phyloP scores from a whole-genome alignment of 345 rosid species.

The Camelina sativa region DNA sequence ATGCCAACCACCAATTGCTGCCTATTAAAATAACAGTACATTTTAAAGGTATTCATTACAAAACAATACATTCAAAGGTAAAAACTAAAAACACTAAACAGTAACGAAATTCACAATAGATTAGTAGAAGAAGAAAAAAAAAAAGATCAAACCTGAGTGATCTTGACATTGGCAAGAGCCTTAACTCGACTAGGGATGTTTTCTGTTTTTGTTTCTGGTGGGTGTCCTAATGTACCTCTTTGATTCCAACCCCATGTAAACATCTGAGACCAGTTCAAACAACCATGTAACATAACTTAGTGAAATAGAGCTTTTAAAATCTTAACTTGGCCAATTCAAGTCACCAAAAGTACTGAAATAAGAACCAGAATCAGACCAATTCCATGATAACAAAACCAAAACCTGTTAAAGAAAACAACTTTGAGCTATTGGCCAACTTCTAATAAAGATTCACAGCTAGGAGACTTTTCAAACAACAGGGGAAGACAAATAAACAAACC shows the following conservation, averaged over 20 bases:
- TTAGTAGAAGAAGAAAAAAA: neutral
- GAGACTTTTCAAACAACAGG: constrained; percentile 7
- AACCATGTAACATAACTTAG: neutral
- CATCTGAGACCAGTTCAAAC: constrained; percentile 53
- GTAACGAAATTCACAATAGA: neutral
- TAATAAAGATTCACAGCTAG: constrained; percentile 16
- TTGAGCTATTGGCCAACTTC: neutral
- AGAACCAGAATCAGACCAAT: constrained; percentile 13
- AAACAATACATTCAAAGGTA: constrained; percentile 21
- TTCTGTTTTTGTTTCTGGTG: constrained; percentile 85
- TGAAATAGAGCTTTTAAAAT: neutral
- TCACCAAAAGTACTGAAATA: constrained; percentile 18
- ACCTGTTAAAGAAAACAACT: constrained; percentile 2
- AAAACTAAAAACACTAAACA: neutral
- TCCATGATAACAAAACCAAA: constrained; percentile 10
- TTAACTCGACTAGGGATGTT: constrained; percentile 82
- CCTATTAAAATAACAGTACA: no score
- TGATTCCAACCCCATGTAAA: constrained; percentile 99
- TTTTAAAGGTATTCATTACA: constrained; percentile 38
- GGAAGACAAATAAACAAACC: constrained; percentile 24
- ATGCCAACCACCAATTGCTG: constrained; percentile 99
- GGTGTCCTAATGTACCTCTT: constrained; percentile 97
- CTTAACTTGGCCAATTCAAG: neutral
- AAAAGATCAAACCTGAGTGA: constrained; percentile 72
- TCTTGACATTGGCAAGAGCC: constrained; percentile 69